These are phyloP conservation scores for Suillus clintonianus DNA, from an alignment of 768 basidiomycete species.

Conservation along the genomic window DNA sequence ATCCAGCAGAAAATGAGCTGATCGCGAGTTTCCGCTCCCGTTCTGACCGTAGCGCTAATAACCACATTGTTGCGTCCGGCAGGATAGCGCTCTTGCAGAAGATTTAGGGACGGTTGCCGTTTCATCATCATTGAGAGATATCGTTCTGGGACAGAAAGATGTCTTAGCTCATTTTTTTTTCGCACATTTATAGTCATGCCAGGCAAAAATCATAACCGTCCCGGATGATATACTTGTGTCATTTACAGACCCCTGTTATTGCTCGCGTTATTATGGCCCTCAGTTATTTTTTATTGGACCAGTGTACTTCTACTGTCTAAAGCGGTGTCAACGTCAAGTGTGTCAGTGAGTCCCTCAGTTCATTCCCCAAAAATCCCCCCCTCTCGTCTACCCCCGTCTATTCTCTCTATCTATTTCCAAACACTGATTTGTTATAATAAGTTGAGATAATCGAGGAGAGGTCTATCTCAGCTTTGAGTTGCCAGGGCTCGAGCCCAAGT, in stretches of 20 bases:
- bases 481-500: neutral
- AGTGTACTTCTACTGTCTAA: neutral
- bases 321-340: neutral
- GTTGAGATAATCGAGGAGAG: neutral
- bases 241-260: neutral
- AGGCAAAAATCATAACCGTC: neutral
- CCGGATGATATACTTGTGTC: neutral
- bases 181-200: neutral
- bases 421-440: neutral
- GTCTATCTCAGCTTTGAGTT: too few species aligned
- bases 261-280: neutral
- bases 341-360: neutral
- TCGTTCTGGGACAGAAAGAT: neutral
- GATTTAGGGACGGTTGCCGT: neutral
- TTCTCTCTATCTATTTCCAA: neutral
- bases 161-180: neutral
- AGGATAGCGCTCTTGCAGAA: neutral
- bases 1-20: neutral
- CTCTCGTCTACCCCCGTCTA: too few species aligned
- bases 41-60: neutral
- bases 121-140: neutral
- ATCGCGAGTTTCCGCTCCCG: neutral
- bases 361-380: too few species aligned
- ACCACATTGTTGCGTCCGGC: neutral
- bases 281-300: neutral